A percentile compares a stretch with the other conserved stretches of the same genome.
Evolutionary conservation across 2,329 filamentous ascomycete species (phyloP).

Genomic region (Aureobasidium sp.): DNA sequence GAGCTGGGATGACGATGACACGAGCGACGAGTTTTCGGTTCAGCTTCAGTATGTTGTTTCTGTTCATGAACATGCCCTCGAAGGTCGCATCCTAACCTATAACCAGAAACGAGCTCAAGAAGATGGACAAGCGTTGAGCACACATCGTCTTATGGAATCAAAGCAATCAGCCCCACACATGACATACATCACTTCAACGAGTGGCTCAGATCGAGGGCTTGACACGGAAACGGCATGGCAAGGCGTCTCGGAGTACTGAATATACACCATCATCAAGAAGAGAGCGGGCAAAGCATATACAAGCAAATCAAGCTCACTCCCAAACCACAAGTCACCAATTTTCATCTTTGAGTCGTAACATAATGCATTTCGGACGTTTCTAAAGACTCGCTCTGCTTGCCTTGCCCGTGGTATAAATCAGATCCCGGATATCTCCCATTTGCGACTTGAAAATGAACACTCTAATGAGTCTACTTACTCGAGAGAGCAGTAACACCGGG

Average conservation of each 20-base stretch:
- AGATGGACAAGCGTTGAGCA: conserved; percentile 57
- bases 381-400: conserved; percentile 14
- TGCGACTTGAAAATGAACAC: conserved; percentile 1
- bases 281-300: background rate
- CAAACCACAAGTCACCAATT: background rate
- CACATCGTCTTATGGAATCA: background rate
- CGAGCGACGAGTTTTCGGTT: conserved; percentile 88
- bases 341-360: conserved; percentile 3
- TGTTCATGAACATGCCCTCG: background rate
- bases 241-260: conserved; percentile 11
- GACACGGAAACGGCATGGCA: conserved; percentile 40
- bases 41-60: conserved; percentile 66
- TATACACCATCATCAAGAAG: background rate
- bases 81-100: conserved; percentile 3
- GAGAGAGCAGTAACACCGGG: conserved; percentile 91
- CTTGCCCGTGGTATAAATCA: conserved; percentile 16
- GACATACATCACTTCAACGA: background rate
- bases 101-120: conserved; percentile 81
- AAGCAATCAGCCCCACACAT: background rate
- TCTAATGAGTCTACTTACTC: conserved; percentile 50
- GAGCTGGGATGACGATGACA: conserved; percentile 99
- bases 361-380: conserved; percentile 12
- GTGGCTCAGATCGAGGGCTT: background rate
- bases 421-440: conserved; percentile 10
- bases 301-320: background rate